These are phyloP conservation scores for Mucor indicus DNA, from an alignment of 371 early-diverging fungal species.

Conservation along the genomic window DNA sequence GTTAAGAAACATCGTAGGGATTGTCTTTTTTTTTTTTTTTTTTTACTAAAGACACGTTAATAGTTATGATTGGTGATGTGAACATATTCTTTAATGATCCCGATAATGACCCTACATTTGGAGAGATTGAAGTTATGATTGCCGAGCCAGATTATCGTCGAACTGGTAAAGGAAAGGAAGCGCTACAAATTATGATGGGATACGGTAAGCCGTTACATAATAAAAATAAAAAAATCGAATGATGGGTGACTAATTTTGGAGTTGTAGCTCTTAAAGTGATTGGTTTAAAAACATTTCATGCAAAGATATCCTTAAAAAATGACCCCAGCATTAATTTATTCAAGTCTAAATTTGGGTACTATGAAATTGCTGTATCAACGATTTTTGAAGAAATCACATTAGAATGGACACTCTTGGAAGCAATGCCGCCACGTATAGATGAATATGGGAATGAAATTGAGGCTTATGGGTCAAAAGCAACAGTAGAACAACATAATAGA, in stretches of 20 bases:
- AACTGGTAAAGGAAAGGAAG: conserved; percentile 70
- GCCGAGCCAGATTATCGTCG: conserved; percentile 72
- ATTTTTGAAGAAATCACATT: conserved; percentile 81
- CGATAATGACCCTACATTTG: conserved; percentile 64
- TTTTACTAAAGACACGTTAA: not conserved
- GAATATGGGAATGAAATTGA: conserved; percentile 21
- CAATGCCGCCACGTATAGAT: not conserved
- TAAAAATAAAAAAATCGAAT: not conserved
- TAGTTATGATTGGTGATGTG: conserved; percentile 90
- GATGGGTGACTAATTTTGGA: no score
- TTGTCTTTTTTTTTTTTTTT: not conserved
- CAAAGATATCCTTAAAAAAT: conserved; percentile 80
- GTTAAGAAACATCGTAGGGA: not conserved
- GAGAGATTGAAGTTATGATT: conserved; percentile 94
- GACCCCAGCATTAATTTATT: conserved; percentile 72
- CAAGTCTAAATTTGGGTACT: conserved; percentile 63
- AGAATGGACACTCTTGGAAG: conserved; percentile 34
- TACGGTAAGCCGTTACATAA: conserved; percentile 67
- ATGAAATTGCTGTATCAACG: conserved; percentile 59
- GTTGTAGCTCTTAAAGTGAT: conserved; percentile 48
- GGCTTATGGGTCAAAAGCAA: conserved; percentile 31
- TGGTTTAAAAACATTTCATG: conserved; percentile 62
- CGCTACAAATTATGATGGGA: conserved; percentile 77
- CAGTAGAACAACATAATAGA: conserved; percentile 13
- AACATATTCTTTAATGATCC: conserved; percentile 88